Evolutionary conservation across 1,284 basidiomycete genomes (phyloP).

Genomic region (Hemileia vastatrix): DNA sequence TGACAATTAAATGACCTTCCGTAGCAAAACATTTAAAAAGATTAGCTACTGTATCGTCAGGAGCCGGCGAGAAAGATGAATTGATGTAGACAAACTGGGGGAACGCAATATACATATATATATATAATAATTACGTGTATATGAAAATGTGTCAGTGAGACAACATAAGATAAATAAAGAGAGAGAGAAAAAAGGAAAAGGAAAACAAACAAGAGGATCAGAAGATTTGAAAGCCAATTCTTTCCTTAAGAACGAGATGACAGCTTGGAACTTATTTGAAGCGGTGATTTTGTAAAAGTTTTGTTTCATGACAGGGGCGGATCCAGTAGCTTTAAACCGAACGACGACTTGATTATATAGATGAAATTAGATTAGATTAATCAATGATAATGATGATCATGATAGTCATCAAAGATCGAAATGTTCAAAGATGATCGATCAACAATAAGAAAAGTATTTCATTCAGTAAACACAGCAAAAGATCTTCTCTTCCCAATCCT

Average conservation of each 20-base stretch:
- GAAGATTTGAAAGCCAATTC: conserved; percentile 73
- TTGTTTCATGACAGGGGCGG: conserved; percentile 96
- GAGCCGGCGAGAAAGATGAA: conserved; percentile 86
- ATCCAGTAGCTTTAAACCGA: conserved; percentile 95
- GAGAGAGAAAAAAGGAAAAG: background rate
- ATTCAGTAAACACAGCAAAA: too few species aligned
- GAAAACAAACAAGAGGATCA: conserved; percentile 71
- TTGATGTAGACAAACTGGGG: conserved; percentile 93
- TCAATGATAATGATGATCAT: too few species aligned
- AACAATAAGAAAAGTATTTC: too few species aligned
- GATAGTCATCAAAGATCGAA: too few species aligned
- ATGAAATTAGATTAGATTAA: too few species aligned
- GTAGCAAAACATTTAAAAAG: conserved; percentile 77
- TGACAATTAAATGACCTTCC: conserved; percentile 86
- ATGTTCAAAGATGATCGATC: too few species aligned
- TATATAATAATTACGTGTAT: background rate
- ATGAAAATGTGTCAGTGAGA: background rate
- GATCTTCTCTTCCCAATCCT: too few species aligned
- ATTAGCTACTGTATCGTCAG: conserved; percentile 84
- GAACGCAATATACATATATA: too few species aligned
- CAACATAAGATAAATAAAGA: background rate
- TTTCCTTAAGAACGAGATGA: conserved; percentile 83
- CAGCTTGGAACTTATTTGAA: conserved; percentile 86
- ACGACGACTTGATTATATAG: too few species aligned
- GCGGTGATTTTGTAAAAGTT: conserved; percentile 97